These are phyloP conservation scores for Metarhizium humberi DNA, from an alignment of 2,329 filamentous ascomycete species.

Conservation along the genomic window DNA sequence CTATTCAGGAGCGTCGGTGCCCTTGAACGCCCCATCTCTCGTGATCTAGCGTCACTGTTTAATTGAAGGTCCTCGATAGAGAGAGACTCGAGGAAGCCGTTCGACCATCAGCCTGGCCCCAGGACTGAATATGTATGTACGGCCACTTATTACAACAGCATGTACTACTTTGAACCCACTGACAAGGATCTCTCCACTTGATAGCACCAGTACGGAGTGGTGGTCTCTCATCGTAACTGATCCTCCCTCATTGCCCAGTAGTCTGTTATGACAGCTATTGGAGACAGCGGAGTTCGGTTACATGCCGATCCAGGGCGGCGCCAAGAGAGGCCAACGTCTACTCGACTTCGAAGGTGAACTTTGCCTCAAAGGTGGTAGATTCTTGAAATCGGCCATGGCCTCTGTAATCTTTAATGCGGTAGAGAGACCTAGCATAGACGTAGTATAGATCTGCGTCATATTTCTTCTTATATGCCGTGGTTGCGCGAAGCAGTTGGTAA, in stretches of 20 bases:
- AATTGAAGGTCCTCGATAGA: conserved; percentile 1
- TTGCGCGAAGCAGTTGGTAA: too few species aligned
- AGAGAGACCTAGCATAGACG: too few species aligned
- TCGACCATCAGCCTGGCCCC: background rate
- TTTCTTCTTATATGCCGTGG: too few species aligned
- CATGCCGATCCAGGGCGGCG: too few species aligned
- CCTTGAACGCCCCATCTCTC: background rate
- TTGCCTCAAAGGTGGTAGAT: background rate
- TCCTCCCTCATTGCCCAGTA: background rate
- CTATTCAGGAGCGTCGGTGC: background rate
- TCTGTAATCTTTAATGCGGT: too few species aligned
- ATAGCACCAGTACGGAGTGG: background rate
- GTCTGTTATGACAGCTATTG: background rate
- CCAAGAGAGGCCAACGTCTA: background rate
- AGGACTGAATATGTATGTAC: background rate
- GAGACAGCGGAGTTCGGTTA: background rate
- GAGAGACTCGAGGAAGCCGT: background rate
- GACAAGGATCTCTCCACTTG: background rate
- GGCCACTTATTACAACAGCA: too few species aligned
- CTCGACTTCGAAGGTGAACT: background rate
- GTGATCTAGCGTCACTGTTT: conserved; percentile 1
- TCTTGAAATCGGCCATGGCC: too few species aligned
- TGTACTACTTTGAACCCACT: too few species aligned
- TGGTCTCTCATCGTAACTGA: background rate
- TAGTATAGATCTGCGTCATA: too few species aligned